Base-by-base conservation (phyloP, 768 basidiomycete genomes). In the Exidia glandulosa region DNA sequence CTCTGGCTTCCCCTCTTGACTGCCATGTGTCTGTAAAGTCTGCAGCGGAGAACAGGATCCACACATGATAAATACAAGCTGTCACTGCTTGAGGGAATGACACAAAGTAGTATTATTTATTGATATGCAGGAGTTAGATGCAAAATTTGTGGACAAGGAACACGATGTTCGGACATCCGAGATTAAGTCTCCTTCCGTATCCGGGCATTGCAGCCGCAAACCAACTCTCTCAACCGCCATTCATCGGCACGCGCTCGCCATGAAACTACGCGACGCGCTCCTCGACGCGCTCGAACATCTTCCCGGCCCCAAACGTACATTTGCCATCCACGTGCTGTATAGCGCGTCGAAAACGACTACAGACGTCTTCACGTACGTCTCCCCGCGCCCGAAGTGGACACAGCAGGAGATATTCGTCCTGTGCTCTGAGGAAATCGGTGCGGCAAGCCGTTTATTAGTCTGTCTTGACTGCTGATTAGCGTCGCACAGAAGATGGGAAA, bases 351-450 rank as follows among this genome's bases (percentile, higher is more conserved):
- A 87, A 68, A 80, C 84, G 67, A 76, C 78, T 2, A 76, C 78
- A 36, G 66, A 72, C 0, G 72, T 96, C 19, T 97, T 83, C 70
- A 90, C 85, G 0, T 92, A 89, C 67, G 84, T 90, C 10, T 72
- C 69, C 48, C 85, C 83, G 12, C 78, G 82, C 5, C 85, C 85
- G 10, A 81, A 79, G 68, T 76, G 83, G 10, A 86, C 81, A 65
- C 71, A 89, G 33, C 87, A 93, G 64, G 86, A 94, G 62, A 74
- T 93, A 32, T 79, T 94, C 63, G 71, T 94, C 54, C 77, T 93
- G 27, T 76, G 92, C 58, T 84, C 87, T 0, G 84, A 91, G 65
- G 81, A 86, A 65, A 47, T 76, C 2, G 30, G 37, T 3, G 3
- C 13, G 5, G 68, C 69, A 16, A 73, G 55, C 13, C 57, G 62